Conservation (phyloP, 176 grass and related monocot genomes). For the Melocanna baccifera region DNA sequence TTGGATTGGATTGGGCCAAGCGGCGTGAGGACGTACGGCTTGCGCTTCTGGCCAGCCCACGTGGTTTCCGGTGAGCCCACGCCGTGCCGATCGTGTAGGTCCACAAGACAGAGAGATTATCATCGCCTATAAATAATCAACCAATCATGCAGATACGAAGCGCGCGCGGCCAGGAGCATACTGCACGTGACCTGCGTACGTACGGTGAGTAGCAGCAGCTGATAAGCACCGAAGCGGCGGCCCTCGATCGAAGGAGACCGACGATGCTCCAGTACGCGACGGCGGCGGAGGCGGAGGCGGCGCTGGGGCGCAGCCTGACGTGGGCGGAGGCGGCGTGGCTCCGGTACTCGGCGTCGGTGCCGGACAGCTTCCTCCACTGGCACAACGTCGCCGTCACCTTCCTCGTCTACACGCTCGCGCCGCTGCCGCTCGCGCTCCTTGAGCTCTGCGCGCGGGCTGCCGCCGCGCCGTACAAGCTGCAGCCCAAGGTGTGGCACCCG, state of each 20-base stretch:
- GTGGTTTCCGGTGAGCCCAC: neutral
- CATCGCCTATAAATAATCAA: neutral
- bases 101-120: neutral
- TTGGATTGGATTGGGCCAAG: neutral
- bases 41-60: neutral
- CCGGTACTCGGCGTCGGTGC: conserved; percentile 40
- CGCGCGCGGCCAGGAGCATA: neutral
- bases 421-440: conserved; percentile 44
- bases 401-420: conserved; percentile 41
- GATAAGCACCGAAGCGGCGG: neutral
- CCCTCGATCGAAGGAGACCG: neutral
- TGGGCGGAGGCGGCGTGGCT: conserved; percentile 42
- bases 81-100: neutral
- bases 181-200: neutral
- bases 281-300: conserved; percentile 28
- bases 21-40: neutral
- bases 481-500: conserved; percentile 35
- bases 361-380: conserved; percentile 29
- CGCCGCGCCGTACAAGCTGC: conserved; percentile 43
- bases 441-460: conserved; percentile 33
- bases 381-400: conserved; percentile 45
- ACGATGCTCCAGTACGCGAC: conserved; percentile 43
- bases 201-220: neutral
- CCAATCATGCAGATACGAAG: neutral
- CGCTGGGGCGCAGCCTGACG: conserved; percentile 38